These are phyloP conservation scores for Pseudopyricularia javanii DNA, from an alignment of 2,329 filamentous ascomycete genomes.

Conservation along the genomic window DNA sequence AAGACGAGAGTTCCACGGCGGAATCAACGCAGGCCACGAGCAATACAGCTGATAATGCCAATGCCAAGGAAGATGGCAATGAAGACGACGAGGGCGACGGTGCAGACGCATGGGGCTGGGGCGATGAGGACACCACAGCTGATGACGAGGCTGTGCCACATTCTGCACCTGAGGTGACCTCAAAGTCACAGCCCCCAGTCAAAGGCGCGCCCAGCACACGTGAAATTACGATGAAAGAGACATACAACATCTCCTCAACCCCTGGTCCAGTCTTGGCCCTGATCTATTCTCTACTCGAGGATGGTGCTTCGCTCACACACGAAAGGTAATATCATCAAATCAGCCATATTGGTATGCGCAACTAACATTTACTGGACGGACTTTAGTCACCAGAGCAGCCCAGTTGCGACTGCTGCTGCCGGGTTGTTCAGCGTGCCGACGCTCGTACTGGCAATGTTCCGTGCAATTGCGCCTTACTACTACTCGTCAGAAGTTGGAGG, in stretches of 20 bases:
- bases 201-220: constrained; percentile 22
- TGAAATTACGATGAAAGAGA: constrained; percentile 71
- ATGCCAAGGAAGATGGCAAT: constrained; percentile 14
- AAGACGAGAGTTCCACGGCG: constrained; percentile 10
- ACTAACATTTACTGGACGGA: not conserved
- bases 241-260: constrained; percentile 78
- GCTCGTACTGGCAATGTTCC: constrained; percentile 64
- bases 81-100: constrained; percentile 38
- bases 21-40: constrained; percentile 9
- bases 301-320: constrained; percentile 46
- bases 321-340: constrained; percentile 22
- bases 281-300: constrained; percentile 46
- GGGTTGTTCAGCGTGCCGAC: constrained; percentile 63
- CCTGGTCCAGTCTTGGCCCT: constrained; percentile 65
- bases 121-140: constrained; percentile 46
- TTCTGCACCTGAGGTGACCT: constrained; percentile 8
- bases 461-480: constrained; percentile 63
- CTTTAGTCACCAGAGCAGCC: constrained; percentile 29
- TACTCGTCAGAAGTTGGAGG: constrained; percentile 52
- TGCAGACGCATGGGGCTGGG: constrained; percentile 75
- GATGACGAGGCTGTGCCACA: constrained; percentile 9
- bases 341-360: constrained; percentile 4
- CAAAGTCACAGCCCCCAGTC: constrained; percentile 3
- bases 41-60: constrained; percentile 3
- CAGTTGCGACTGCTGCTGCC: constrained; percentile 54